phyloP scores from a whole-genome alignment of 2,329 filamentous ascomycete species.

The Xylaria multiplex region DNA sequence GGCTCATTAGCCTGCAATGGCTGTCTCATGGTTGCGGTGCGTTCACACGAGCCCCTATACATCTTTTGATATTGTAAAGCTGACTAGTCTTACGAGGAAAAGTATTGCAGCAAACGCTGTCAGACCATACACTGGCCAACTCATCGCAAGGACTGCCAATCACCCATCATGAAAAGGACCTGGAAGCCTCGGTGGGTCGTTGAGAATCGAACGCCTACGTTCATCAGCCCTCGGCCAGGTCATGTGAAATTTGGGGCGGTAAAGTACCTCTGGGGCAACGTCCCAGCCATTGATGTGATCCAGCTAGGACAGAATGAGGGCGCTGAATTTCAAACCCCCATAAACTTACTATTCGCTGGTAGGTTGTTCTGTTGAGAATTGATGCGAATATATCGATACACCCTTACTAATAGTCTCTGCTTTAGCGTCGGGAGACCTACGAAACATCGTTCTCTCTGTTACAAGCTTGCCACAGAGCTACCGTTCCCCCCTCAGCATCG shows the following conservation, averaged over 20 bases:
- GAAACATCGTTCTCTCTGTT: constrained; percentile 31
- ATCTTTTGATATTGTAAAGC: not conserved
- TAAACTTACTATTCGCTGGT: constrained; percentile 10
- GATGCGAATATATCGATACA: not conserved
- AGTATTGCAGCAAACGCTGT: constrained; percentile 52
- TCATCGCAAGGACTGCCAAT: constrained; percentile 49
- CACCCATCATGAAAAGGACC: constrained; percentile 40
- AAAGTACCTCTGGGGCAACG: constrained; percentile 38
- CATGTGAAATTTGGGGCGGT: not conserved
- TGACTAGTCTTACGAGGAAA: constrained; percentile 28
- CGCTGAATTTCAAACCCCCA: not conserved
- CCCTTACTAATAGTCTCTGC: not conserved
- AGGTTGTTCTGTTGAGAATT: not conserved
- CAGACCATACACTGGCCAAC: constrained; percentile 46
- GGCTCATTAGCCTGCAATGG: constrained; percentile 29
- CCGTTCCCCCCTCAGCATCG: constrained; percentile 21
- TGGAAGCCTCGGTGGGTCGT: constrained; percentile 49
- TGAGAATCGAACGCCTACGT: constrained; percentile 43
- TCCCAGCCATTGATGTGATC: constrained; percentile 35
- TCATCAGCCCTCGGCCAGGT: constrained; percentile 27
- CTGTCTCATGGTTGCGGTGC: constrained; percentile 32
- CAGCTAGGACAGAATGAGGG: constrained; percentile 15
- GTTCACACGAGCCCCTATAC: constrained; percentile 8
- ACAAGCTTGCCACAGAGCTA: constrained; percentile 23
- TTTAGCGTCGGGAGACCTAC: constrained; percentile 35